These are phyloP conservation scores for Apiotrichum laibachii DNA, from an alignment of 1,284 basidiomycete species.

Conservation along the genomic window DNA sequence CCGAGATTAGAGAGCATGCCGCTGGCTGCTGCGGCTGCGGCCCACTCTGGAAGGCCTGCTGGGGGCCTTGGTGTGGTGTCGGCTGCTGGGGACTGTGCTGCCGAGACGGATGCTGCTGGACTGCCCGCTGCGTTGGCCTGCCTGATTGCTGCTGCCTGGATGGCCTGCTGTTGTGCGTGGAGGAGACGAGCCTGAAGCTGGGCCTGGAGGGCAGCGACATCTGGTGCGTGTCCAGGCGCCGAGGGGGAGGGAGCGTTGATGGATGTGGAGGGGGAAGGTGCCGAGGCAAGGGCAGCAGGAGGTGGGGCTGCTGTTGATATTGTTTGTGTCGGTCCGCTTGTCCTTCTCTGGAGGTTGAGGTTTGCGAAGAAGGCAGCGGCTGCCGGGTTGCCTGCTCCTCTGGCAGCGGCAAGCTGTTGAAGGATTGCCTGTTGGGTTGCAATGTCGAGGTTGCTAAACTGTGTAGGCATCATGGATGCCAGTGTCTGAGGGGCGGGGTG, in stretches of 20 bases:
- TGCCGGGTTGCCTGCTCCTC: constrained; percentile 8
- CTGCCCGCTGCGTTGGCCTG: neutral
- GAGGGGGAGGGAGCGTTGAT: neutral
- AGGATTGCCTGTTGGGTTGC: constrained; percentile 15
- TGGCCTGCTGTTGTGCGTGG: constrained; percentile 24
- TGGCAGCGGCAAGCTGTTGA: constrained; percentile 17
- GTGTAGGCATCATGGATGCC: neutral
- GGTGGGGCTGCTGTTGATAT: neutral
- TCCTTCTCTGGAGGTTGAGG: constrained; percentile 13
- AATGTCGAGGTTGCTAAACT: constrained; percentile 9
- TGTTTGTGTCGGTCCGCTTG: neutral
- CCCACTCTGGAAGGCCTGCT: constrained; percentile 19
- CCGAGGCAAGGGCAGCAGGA: neutral
- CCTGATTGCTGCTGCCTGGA: constrained; percentile 14
- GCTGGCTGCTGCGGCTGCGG: constrained; percentile 12
- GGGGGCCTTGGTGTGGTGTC: neutral
- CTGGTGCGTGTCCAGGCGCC: constrained; percentile 1
- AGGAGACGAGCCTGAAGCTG: constrained; percentile 23
- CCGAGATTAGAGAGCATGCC: constrained; percentile 26
- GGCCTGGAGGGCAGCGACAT: constrained; percentile 18
- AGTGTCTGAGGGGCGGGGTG: neutral
- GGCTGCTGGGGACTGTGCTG: neutral
- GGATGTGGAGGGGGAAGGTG: neutral
- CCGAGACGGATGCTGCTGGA: neutral
- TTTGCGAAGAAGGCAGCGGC: constrained; percentile 14